Evolutionary conservation across 2,329 filamentous ascomycete genomes (phyloP).

Genomic region (Scopulariopsis brevicaulis): DNA sequence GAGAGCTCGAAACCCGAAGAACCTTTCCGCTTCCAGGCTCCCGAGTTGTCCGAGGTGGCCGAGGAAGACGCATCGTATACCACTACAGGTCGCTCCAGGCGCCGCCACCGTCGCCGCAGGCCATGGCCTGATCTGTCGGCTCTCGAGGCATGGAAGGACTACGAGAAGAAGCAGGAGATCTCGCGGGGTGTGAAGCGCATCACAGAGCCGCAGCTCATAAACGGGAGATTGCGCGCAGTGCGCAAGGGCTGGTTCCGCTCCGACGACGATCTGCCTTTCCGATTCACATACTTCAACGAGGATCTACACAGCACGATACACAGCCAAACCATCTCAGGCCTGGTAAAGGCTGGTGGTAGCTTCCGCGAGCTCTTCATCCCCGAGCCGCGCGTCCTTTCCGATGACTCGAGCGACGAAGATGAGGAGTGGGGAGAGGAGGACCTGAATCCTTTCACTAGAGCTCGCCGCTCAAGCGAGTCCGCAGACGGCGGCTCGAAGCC

Average conservation of each 20-base stretch:
- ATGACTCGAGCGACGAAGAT: constrained; percentile 58
- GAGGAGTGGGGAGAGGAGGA: constrained; percentile 18
- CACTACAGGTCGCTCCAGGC: constrained; percentile 12
- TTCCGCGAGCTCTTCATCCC: constrained; percentile 88
- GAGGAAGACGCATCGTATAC: constrained; percentile 39
- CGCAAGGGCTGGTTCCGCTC: constrained; percentile 74
- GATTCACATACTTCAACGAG: constrained; percentile 98
- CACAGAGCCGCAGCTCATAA: constrained; percentile 85
- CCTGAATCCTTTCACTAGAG: constrained; percentile 11
- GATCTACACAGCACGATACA: constrained; percentile 94
- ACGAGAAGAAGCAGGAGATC: constrained; percentile 62
- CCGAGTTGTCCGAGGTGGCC: constrained; percentile 59
- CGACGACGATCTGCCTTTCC: constrained; percentile 82
- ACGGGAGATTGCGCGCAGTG: constrained; percentile 74
- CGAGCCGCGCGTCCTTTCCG: constrained; percentile 64
- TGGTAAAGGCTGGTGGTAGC: constrained; percentile 72
- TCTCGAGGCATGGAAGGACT: constrained; percentile 78
- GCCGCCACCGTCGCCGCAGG: constrained; percentile 47
- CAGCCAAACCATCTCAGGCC: constrained; percentile 86
- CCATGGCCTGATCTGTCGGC: constrained; percentile 81
- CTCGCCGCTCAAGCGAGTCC: constrained; percentile 11
- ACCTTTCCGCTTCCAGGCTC: constrained; percentile 86
- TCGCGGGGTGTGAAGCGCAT: constrained; percentile 80
- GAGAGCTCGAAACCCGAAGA: constrained; percentile 55
- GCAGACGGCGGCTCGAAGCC: constrained; percentile 27